Evolutionary conservation across 108 stramenopile genomes (phyloP).

Genomic region (Cyclostephanos invisitatus): DNA sequence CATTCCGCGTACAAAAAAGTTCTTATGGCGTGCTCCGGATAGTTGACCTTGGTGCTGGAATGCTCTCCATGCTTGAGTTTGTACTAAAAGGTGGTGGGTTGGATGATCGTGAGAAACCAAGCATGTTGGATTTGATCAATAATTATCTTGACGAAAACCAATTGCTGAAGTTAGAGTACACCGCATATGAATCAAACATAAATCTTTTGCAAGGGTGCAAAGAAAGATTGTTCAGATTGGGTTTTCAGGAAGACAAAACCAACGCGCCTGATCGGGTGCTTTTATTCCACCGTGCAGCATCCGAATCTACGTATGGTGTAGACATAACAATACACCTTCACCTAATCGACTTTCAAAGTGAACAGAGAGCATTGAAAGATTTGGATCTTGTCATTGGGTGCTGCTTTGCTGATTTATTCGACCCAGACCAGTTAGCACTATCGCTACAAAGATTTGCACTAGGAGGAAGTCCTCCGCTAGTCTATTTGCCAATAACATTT

Average conservation of each 20-base stretch:
- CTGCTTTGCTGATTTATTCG: slow-evolving; percentile 88
- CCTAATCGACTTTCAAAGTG: slow-evolving; percentile 56
- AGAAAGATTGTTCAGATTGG: slow-evolving; percentile 49
- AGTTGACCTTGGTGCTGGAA: slow-evolving; percentile 77
- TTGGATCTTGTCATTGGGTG: slow-evolving; percentile 84
- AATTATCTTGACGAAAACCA: slow-evolving; percentile 3
- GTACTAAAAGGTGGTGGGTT: slow-evolving; percentile 55
- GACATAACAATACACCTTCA: slow-evolving; percentile 60
- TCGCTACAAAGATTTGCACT: slow-evolving; percentile 51
- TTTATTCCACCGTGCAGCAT: slow-evolving; percentile 18
- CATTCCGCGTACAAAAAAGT: slow-evolving; percentile 24
- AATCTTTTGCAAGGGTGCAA: slow-evolving; percentile 54
- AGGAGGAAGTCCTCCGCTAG: slow-evolving; percentile 41
- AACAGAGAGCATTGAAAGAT: slow-evolving; percentile 19
- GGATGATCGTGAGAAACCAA: slow-evolving; percentile 25
- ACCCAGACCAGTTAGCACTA: slow-evolving; percentile 62
- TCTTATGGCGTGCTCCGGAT: slow-evolving; percentile 37
- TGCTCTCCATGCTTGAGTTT: slow-evolving; percentile 73
- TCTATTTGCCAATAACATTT: slow-evolving; percentile 94
- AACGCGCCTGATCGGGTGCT: not conserved
- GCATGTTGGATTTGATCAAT: slow-evolving; percentile 38
- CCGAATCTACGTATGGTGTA: slow-evolving; percentile 9
- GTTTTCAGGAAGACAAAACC: slow-evolving; percentile 49
- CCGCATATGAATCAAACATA: slow-evolving; percentile 79
- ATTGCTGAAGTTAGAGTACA: slow-evolving; percentile 56